Conservation (phyloP, 140 eudicot species). For the Senecio squalidus region DNA sequence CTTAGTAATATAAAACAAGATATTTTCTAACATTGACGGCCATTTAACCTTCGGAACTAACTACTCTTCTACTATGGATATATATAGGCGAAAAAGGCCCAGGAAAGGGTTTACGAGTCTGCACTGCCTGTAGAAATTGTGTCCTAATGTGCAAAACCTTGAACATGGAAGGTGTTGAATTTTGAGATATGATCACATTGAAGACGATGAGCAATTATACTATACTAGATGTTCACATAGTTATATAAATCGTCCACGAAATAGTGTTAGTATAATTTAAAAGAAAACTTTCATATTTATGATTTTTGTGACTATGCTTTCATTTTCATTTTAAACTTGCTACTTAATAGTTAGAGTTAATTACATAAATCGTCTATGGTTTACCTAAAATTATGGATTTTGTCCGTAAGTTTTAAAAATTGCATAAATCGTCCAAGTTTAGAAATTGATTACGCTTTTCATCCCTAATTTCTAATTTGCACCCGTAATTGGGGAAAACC, state of each 20-base stretch:
- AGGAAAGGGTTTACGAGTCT: constrained; percentile 53
- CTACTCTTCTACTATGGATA: constrained; percentile 6
- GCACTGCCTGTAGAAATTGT: constrained; percentile 45
- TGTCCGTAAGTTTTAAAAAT: no score
- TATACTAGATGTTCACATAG: background rate
- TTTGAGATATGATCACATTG: background rate
- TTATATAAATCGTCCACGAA: background rate
- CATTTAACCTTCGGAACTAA: background rate
- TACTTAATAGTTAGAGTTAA: no score
- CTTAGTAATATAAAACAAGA: no score
- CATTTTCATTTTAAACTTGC: no score
- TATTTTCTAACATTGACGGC: no score
- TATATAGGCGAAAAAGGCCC: constrained; percentile 56
- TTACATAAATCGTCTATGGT: no score
- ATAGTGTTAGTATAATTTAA: background rate
- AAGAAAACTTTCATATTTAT: background rate
- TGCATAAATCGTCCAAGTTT: no score
- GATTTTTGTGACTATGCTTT: no score
- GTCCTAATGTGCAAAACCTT: constrained; percentile 14
- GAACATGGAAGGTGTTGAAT: background rate
- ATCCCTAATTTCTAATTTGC: no score
- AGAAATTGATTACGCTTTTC: no score
- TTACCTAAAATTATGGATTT: no score
- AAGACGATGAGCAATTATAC: background rate
- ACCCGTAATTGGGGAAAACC: no score